phyloP scores from a whole-genome alignment of 495 filamentous ascomycete genomes.

The Choiromyces venosus region DNA sequence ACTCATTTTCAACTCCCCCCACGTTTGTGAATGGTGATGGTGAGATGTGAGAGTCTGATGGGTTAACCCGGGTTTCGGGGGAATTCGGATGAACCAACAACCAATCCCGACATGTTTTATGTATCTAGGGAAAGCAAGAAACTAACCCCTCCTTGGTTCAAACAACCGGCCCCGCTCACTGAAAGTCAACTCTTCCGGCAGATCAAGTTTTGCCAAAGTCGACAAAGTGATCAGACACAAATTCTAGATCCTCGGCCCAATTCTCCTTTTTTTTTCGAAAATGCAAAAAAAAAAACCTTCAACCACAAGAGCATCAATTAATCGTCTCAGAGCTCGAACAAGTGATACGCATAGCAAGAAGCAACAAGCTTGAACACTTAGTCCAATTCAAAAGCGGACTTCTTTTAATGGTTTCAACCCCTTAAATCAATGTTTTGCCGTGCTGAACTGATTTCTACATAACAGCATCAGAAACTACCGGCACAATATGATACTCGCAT shows the following conservation, averaged over 20 bases:
- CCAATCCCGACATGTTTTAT: neutral
- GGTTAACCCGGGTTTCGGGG: conserved; percentile 1
- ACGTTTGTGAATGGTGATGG: neutral
- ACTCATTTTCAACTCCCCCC: neutral
- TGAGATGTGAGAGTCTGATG: neutral
- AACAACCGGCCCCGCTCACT: neutral
- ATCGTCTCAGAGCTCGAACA: neutral
- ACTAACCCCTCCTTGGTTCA: neutral
- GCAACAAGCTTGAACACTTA: neutral
- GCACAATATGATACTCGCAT: neutral
- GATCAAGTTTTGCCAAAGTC: neutral
- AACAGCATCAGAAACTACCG: neutral
- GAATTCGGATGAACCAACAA: neutral
- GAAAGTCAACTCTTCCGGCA: neutral
- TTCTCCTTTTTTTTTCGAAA: neutral
- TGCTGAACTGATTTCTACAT: neutral
- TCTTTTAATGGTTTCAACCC: neutral
- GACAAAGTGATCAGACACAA: neutral
- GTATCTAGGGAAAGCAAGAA: neutral
- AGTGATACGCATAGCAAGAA: neutral
- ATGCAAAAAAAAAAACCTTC: neutral
- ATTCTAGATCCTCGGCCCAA: neutral
- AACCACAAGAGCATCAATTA: neutral
- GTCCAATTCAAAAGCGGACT: neutral
- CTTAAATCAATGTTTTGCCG: neutral